phyloP scores from a whole-genome alignment of 805 yeast genomes.

The Saccharomyces eubayanus region DNA sequence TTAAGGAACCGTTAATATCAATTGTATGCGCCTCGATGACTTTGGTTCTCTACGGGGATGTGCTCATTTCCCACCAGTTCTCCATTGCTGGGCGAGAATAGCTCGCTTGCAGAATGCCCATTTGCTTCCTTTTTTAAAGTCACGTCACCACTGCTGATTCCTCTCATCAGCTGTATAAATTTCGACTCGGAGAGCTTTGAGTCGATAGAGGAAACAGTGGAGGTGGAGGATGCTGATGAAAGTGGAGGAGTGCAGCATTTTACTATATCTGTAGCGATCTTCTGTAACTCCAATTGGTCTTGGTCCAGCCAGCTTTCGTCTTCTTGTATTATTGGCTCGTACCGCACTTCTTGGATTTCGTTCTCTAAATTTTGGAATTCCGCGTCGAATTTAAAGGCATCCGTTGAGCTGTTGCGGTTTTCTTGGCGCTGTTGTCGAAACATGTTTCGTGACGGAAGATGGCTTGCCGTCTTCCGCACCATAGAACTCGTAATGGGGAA shows the following conservation, averaged over 20 bases:
- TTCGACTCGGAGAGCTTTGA: conserved; percentile 23
- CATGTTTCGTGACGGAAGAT: background rate
- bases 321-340: background rate
- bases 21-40: background rate
- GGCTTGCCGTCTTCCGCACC: background rate
- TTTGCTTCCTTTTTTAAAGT: conserved; percentile 13
- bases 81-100: conserved; percentile 19
- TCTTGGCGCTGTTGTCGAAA: background rate
- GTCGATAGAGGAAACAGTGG: conserved; percentile 4
- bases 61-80: conserved; percentile 24
- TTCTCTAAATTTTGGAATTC: conserved; percentile 20
- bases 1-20: background rate
- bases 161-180: conserved; percentile 25
- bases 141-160: conserved; percentile 26
- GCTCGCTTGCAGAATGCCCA: conserved; percentile 11
- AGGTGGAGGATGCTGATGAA: conserved; percentile 2
- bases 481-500: background rate
- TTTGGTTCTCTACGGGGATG: conserved; percentile 15
- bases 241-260: conserved; percentile 12
- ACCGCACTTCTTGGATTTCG: conserved; percentile 10
- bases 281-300: conserved; percentile 22
- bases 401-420: background rate
- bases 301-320: conserved; percentile 4
- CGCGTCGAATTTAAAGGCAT: conserved; percentile 12
- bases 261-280: conserved; percentile 21